Conservation (phyloP, 2,329 filamentous ascomycete genomes). For the Trichoderma semiorbis region DNA sequence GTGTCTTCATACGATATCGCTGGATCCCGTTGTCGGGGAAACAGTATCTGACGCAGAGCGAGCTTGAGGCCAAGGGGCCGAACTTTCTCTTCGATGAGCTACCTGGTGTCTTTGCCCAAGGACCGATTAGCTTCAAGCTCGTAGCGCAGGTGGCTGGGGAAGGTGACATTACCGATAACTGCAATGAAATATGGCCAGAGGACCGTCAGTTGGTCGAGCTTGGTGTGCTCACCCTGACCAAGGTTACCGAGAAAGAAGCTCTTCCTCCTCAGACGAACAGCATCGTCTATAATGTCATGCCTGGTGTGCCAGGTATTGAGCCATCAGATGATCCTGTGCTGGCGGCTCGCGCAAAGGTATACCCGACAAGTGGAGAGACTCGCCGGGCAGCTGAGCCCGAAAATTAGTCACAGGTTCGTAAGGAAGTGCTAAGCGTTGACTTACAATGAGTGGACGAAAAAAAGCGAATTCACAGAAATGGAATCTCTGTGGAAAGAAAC, state of each 20-base stretch:
- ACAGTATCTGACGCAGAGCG: neutral
- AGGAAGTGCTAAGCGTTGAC: neutral
- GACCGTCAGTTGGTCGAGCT: constrained; percentile 9
- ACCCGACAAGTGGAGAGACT: constrained; percentile 1
- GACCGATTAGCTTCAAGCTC: constrained; percentile 10
- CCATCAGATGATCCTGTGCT: constrained; percentile 8
- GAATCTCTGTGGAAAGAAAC: neutral
- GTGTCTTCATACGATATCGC: constrained; percentile 1
- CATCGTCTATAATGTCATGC: neutral
- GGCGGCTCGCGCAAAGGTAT: neutral
- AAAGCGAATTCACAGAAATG: neutral
- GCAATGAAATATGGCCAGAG: constrained; percentile 8
- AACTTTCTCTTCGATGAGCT: constrained; percentile 13
- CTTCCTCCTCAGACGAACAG: constrained; percentile 5
- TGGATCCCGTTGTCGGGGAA: constrained; percentile 3
- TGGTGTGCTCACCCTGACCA: neutral
- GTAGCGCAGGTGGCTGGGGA: constrained; percentile 7
- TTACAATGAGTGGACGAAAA: neutral
- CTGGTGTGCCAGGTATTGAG: constrained; percentile 7
- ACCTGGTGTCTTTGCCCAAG: neutral
- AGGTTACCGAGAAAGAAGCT: neutral
- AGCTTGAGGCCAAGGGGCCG: neutral
- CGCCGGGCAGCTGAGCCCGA: neutral
- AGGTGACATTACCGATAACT: neutral
- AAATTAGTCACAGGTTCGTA: neutral